Base-by-base conservation (phyloP, 768 basidiomycete genomes). In the Phallus indusiatus region DNA sequence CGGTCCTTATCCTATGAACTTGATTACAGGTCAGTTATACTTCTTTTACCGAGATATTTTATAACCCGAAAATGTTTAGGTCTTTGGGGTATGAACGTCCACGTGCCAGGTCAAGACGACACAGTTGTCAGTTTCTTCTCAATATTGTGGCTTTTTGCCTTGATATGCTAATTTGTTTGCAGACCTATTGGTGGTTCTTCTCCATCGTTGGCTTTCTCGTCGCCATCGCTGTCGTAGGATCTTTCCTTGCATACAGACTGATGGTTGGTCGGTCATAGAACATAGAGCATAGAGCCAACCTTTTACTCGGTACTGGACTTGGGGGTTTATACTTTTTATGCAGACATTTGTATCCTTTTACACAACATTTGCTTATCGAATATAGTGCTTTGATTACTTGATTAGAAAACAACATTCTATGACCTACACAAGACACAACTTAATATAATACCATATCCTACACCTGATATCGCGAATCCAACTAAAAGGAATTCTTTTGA, bases 41-140 rank as follows among this genome's bases (percentile, higher is more conserved):
- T 17, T 53, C 36, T 3, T 53, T 16, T 20, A 12, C 20, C 17
- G n/a, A 14, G 36, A 28, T 36, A 34, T 5, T 21, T 48, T 18
- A 20, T 22, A 12, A 48, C 37, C 21, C 42, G 35, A 21, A 22
- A 53, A 12, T 33, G 22, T 55, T 35, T 58, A 85, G 86, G 90
- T 78, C 73, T 96, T 14, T 95, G 93, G 94, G 94, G 95, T 12
- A 98, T 97, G 95, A 99, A 98, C 75, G 94, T 98, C 0, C 88
- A 89, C 64, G 96, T 99, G 1, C 96, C 96, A 0, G 94, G 94
- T 0, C 79, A 96, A 67, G 83, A 81, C 54, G 70, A 80, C 10
- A 14, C 34, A 34, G 28, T 59, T 12, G 84, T 82, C 46, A n/a
- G n/a, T n/a, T n/a, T n/a, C n/a, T n/a, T n/a, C n/a, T n/a, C 54